Evolutionary conservation across 306 rosid species (phyloP), one percentile per base, ranked within the genome.

Genomic region (Cucurbita ficifolia): DNA sequence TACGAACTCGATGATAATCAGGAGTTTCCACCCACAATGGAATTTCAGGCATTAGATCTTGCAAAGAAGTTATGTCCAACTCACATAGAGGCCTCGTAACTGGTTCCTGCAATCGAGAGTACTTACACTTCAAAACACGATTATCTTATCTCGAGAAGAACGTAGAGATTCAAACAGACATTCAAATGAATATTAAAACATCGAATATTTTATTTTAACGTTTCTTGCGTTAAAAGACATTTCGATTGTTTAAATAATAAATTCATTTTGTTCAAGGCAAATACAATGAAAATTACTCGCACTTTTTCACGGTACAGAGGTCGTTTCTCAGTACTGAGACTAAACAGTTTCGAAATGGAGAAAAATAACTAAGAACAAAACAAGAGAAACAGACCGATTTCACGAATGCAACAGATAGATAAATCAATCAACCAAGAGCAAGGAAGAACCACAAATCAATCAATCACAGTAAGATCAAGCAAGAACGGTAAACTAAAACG

Each of bases 21-120:
- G 94, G 94, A 51, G 78, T 84, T 84, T 94, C 90, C 59, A 94
- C 87, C 97, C 98, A 94, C 18, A 86, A 53, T 53, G 98, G 98
- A 76, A 94, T 94, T 80, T 94, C 96, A 54, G 86, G 87, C 53
- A 83, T 56, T 75, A 94, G 79, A n/a, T 89, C 96, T 78, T 82
- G 87, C 89, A 90, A 68, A 62, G 92, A 79, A 76, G 29, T 65
- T 51, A 91, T 83, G 59, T 95, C 98, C 40, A 90, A 87, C 79
- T 94, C 96, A 79, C 78, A 52, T 14, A 90, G 79, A 18, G 94
- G 96, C 77, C 84, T 86, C 53, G 82, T 76, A 16, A 70, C 83
- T 60, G 88, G 92, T 52, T 86, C 92, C 98, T 94, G 89, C 84
- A 86, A 46, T 77, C 70, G 75, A n/a, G 45, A 81, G 60, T 77